Base-by-base conservation (phyloP, 2,329 filamentous ascomycete genomes). In the Epichloe brachyelytri region DNA sequence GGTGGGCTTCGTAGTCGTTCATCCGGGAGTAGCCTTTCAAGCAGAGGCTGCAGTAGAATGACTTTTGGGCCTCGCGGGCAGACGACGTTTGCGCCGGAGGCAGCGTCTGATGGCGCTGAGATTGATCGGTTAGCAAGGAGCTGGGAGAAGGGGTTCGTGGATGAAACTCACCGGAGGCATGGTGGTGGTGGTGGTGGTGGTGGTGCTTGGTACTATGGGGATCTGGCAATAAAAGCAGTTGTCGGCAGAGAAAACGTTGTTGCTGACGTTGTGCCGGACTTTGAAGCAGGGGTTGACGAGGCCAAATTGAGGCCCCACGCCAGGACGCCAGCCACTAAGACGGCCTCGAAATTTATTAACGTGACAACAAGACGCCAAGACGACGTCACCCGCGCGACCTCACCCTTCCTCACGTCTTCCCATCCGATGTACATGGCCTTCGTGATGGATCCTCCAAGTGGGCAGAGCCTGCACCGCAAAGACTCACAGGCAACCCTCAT, bases 1-100 rank as follows among this genome's bases (percentile, higher is more conserved):
- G 86, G 66, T 98, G 93, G 7, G 90, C 85, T 68, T 97, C 91
- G 66, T 94, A 96, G 66, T 97, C 91, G 64, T 94, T 91, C 77
- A 95, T 91, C 51, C 93, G 88, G 2, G 84, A 82, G 70, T 97
- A 98, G 60, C 90, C 91, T 71, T 97, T 97, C 56, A 85, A 82
- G 73, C 93, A 97, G 50, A 97, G 79, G 40, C 83, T 79, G 72
- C 84, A 94, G 71, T 86, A 89, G 70, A 94, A 93, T 36, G 86
- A 82, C 62, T 83, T 85, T 46, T 87, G 75, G 15, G 87, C 86
- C 61, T 87, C 85, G 55, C 86, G 83, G 8, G 87, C 88, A 2
- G 78, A 77, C 26, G 74, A 71, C 20, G 78, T 81, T 60, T 79
- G 76, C 51, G 78, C 76, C 4, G 76, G 72, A 1, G 78, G 78